Evolutionary conservation across 2,329 filamentous ascomycete genomes (phyloP), one percentile per base, ranked within the genome.

Genomic region (Xylaria sp.): DNA sequence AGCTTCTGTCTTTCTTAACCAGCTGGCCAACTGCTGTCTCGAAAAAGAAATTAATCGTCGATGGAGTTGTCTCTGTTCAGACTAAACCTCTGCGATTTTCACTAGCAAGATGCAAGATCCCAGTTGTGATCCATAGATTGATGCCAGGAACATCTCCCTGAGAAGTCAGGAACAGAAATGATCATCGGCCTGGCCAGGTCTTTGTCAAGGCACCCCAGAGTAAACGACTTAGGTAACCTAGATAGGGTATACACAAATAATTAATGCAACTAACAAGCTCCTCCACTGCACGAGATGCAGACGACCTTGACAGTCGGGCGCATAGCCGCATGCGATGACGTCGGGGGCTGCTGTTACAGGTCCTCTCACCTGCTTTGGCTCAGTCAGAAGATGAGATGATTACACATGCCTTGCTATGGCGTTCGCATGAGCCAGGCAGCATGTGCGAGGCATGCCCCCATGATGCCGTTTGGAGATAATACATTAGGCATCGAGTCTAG

Each of bases 111-210:
- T 63, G 61, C 53, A 50, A 49, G 51, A 63, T 57, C 61, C 61
- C 54, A 53, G 55, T 36, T 53, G 17, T 45, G 38, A 53, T 15
- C 47, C 61, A 59, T 44, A 22, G 45, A 47, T 59, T 25, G 61
- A 33, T 59, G 27, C 29, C 55, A 64, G 55, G 47, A 45, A 53
- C 61, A 25, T 45, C 20, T n/a, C 20, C 20, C 29, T 25, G 61
- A n/a, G 45, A 29, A 53, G 54, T 63, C 61, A 38, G 45, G 22
- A 38, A 45, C n/a, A 36, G 61, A 64, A 64, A 64, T 59, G 61
- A 64, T 64, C 61, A 27, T 36, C 54, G 20, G 20, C 11, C 25
- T 20, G 25, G 27, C 17, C 44, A 44, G 22, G 39, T 33, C 33
- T 57, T 31, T 31, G 29, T 6, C 44, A 50, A 57, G 51, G 27